phyloP scores from a whole-genome alignment of 257 asterid species.

The Euphrasia confusa region DNA sequence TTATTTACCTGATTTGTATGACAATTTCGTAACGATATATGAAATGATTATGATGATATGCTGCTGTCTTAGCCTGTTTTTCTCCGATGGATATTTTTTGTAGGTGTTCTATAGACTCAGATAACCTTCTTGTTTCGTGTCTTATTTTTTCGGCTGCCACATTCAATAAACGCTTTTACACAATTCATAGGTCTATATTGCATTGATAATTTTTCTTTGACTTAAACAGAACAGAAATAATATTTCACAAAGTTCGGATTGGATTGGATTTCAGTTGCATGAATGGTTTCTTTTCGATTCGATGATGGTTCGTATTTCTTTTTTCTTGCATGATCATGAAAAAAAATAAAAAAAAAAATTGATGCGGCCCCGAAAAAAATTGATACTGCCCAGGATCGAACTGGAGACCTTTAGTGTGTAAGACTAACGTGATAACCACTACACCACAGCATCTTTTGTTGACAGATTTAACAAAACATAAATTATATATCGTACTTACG shows the following conservation, averaged over 20 bases:
- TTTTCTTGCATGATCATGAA: too few species aligned
- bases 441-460: constrained; percentile 35
- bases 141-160: not conserved
- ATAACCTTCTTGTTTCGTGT: not conserved
- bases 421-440: constrained; percentile 51
- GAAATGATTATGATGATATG: not conserved
- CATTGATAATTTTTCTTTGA: too few species aligned
- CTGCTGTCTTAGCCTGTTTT: not conserved
- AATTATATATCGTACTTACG: too few species aligned
- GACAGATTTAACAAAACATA: accelerated
- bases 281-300: too few species aligned
- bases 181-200: too few species aligned
- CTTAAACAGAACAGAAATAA: too few species aligned
- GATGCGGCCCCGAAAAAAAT: too few species aligned
- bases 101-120: not conserved
- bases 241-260: not conserved
- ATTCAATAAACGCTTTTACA: not conserved
- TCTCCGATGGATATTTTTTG: not conserved
- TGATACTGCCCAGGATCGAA: constrained; percentile 72
- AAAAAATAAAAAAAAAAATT: too few species aligned
- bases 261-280: not conserved
- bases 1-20: not conserved
- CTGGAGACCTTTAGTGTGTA: constrained; percentile 78
- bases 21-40: not conserved
- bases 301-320: not conserved